Evolutionary conservation across 345 rosid genomes (phyloP), one percentile per base, ranked within the genome.

Genomic region (Angophora floribunda): DNA sequence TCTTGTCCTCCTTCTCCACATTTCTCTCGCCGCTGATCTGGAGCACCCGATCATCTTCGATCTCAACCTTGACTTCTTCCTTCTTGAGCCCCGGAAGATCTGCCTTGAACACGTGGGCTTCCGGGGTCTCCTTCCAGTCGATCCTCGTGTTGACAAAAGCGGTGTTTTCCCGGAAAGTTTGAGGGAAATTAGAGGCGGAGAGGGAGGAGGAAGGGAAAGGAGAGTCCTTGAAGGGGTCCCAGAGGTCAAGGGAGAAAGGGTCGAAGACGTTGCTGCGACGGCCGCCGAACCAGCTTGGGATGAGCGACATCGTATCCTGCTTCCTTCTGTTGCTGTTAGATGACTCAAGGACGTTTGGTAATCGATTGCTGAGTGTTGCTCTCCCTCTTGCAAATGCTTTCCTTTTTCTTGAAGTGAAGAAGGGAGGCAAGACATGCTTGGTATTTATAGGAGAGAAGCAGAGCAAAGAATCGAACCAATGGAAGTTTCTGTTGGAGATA

Each of bases 71-170:
- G 12, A 90, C 89, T 28, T 90, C 91, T 45, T 90, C 91, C n/a
- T 90, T 90, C 90, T 84, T 90, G 21, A 90, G 89, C 65, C 91
- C 91, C 0, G 91, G 91, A 30, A 90, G 90, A 85, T 90, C 91
- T 12, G 84, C 90, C 89, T 87, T 87, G 87, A 90, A 86, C 19
- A 90, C 86, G 51, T 90, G 91, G 0, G 90, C 91, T 53, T 88
- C 91, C 16, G 88, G 90, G 85, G 88, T 13, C 22, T 17, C 59
- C 26, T 53, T 53, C 59, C 59, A 53, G 59, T 53, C 59, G 59
- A 53, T 53, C 26, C 59, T 53, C 59, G 59, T 53, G 21, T 53
- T 53, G 59, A 53, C 59, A 21, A 53, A 53, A 26, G 59, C 26
- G 21, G 59, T 53, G 59, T 53, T 53, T 53, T 53, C 59, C 59